Conservation (phyloP, 805 yeast genomes). For the Novakomyces olei region DNA sequence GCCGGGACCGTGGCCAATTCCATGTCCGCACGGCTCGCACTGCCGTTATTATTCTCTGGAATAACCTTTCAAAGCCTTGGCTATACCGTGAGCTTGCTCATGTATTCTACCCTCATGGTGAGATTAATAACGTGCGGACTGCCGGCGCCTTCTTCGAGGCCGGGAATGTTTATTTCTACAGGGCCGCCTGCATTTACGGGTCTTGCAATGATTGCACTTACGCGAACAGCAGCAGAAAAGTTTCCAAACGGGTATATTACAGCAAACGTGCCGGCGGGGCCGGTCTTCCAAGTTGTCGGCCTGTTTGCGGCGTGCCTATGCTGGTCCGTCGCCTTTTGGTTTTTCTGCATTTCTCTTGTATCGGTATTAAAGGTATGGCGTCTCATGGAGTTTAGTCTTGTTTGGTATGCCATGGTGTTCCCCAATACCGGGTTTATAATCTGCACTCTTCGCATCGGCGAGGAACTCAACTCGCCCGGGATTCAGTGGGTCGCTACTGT, state of each 20-base stretch:
- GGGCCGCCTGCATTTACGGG: constrained; percentile 3
- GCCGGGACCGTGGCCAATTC: constrained; percentile 3
- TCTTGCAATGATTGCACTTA: constrained; percentile 1
- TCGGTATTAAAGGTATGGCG: too few relatives aligned
- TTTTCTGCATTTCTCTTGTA: too few relatives aligned
- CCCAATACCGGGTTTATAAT: constrained; percentile 1
- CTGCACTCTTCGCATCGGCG: neutral
- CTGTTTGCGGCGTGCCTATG: too few relatives aligned
- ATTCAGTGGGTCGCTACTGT: neutral
- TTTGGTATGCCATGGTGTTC: constrained; percentile 2
- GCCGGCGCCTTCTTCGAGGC: neutral
- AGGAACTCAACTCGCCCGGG: neutral
- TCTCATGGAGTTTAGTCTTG: neutral
- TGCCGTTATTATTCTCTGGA: neutral
- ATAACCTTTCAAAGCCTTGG: constrained; percentile 2
- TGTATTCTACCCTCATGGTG: neutral
- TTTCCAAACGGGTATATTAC: too few relatives aligned
- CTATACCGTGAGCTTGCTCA: neutral
- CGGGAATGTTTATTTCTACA: constrained; percentile 1
- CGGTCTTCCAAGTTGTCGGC: too few relatives aligned
- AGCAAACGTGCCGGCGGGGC: too few relatives aligned
- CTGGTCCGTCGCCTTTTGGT: too few relatives aligned
- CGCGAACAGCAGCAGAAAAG: neutral
- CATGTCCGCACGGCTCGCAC: neutral
- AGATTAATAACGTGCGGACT: constrained; percentile 1